These are phyloP conservation scores for Mariannaea sp. DNA, from an alignment of 2,329 filamentous ascomycete genomes.

Conservation along the genomic window DNA sequence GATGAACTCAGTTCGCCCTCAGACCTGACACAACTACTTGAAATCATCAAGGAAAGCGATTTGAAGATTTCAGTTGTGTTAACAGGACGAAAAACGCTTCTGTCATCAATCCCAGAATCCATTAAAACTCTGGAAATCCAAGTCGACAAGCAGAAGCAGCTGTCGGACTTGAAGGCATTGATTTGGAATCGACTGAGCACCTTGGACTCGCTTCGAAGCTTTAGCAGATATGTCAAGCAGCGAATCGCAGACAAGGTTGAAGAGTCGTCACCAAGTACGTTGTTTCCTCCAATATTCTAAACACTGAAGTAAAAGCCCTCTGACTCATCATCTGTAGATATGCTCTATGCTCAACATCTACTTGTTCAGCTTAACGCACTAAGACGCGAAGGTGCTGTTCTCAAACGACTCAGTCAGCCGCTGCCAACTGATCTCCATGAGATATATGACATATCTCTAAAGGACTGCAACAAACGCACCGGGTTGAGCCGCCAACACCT, in stretches of 20 bases:
- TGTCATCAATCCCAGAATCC: conserved; percentile 14
- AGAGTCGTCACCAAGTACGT: conserved; percentile 41
- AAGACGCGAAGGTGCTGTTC: conserved; percentile 41
- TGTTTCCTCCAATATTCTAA: neutral
- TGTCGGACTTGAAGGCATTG: conserved; percentile 36
- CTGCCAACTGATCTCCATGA: conserved; percentile 33
- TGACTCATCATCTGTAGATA: conserved; percentile 26
- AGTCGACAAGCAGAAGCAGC: conserved; percentile 37
- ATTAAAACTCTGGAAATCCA: conserved; percentile 19
- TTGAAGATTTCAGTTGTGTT: conserved; percentile 35
- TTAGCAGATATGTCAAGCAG: conserved; percentile 39
- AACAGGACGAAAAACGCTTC: conserved; percentile 30
- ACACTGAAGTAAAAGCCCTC: fast-evolving
- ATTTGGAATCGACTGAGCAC: conserved; percentile 37
- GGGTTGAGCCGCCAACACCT: conserved; percentile 21
- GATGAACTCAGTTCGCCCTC: conserved; percentile 36
- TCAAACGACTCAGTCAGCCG: conserved; percentile 35
- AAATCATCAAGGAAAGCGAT: conserved; percentile 31
- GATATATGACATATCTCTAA: conserved; percentile 36
- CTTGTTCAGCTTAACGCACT: conserved; percentile 39
- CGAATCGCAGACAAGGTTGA: conserved; percentile 39
- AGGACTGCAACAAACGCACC: conserved; percentile 36
- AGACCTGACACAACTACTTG: conserved; percentile 30
- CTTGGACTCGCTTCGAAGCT: conserved; percentile 31
- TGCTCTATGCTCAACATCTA: conserved; percentile 46